A percentile compares a stretch with the other conserved stretches of the same genome.
These are phyloP conservation scores for Tolypocladium inflatum DNA, from an alignment of 2,329 filamentous ascomycete genomes.

Conservation along the genomic window DNA sequence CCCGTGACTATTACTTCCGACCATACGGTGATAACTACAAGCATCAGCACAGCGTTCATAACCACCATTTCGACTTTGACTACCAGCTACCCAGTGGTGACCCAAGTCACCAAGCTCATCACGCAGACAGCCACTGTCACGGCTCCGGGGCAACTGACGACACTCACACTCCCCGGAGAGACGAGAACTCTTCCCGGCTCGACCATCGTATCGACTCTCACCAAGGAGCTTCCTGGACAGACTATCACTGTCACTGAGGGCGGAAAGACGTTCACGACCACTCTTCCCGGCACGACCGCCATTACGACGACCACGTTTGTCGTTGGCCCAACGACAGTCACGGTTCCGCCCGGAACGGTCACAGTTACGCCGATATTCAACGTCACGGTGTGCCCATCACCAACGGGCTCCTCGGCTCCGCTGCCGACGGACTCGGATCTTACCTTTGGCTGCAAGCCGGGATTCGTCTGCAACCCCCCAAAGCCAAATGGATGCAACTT, in stretches of 20 bases:
- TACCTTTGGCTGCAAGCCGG: constrained; percentile 45
- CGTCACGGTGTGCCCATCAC: constrained; percentile 33
- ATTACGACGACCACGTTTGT: constrained; percentile 20
- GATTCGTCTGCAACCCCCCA: constrained; percentile 41
- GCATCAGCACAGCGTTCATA: constrained; percentile 4
- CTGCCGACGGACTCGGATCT: constrained; percentile 28
- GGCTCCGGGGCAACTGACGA: constrained; percentile 3
- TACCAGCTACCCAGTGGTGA: constrained; percentile 8
- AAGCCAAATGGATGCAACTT: constrained; percentile 40
- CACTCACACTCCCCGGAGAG: constrained; percentile 3
- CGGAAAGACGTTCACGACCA: constrained; percentile 18
- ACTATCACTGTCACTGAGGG: constrained; percentile 8
- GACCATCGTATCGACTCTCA: neutral
- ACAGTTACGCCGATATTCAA: constrained; percentile 16
- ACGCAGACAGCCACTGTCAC: constrained; percentile 5
- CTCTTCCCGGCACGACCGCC: constrained; percentile 16
- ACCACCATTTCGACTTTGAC: constrained; percentile 6
- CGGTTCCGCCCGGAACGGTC: constrained; percentile 16
- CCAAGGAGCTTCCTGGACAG: constrained; percentile 1
- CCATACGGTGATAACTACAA: constrained; percentile 6
- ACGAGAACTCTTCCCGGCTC: constrained; percentile 2
- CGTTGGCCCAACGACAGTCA: constrained; percentile 15
- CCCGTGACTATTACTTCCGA: constrained; percentile 9
- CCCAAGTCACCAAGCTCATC: constrained; percentile 3
- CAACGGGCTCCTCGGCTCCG: constrained; percentile 24